phyloP scores from a whole-genome alignment of 2,329 filamentous ascomycete genomes.

The Colletotrichum sublineola region DNA sequence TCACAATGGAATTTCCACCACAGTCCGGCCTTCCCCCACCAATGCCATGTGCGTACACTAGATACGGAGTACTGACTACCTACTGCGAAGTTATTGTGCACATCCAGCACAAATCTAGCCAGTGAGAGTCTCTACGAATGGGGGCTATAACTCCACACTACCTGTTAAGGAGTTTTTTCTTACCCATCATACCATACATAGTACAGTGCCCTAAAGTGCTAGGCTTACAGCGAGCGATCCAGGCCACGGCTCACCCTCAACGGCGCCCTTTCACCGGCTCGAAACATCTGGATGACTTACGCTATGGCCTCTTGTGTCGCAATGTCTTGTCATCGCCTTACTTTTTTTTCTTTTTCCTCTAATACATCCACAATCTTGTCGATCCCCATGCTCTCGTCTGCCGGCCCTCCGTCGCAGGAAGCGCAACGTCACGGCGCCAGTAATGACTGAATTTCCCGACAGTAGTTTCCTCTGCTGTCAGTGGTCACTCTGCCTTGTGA shows the following conservation, averaged over 20 bases:
- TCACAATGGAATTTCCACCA: background rate
- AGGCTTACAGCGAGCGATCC: background rate
- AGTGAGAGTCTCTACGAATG: no score
- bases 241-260: background rate
- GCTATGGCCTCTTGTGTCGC: slow-evolving; percentile 13
- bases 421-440: slow-evolving; percentile 10
- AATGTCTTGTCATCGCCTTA: slow-evolving; percentile 17
- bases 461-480: slow-evolving; percentile 26
- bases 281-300: background rate
- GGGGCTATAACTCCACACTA: no score
- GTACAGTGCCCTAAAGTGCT: background rate
- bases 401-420: slow-evolving; percentile 20
- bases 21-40: background rate
- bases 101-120: no score
- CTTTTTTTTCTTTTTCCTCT: slow-evolving; percentile 13
- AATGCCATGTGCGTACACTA: slow-evolving; percentile 2
- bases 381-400: slow-evolving; percentile 4
- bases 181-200: no score
- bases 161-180: no score
- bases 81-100: no score
- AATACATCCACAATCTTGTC: slow-evolving; percentile 22
- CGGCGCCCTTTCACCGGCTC: background rate
- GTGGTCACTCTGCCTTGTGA: background rate
- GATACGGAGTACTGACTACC: background rate
- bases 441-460: slow-evolving; percentile 22